Conservation (phyloP, 495 filamentous ascomycete species). For the Penicillium steckii region DNA sequence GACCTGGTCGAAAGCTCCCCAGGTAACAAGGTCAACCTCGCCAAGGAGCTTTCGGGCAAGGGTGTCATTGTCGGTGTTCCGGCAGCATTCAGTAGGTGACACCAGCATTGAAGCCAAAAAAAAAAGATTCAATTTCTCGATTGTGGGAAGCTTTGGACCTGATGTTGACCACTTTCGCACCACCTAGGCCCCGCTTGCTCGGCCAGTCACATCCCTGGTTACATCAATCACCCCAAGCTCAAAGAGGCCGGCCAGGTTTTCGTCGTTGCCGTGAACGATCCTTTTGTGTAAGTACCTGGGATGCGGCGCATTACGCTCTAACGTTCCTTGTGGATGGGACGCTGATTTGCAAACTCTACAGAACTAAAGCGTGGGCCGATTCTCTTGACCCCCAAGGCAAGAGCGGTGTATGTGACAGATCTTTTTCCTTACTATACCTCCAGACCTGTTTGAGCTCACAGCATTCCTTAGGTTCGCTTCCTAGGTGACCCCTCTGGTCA, state of each 20-base stretch:
- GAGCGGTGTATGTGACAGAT: conserved; percentile 63
- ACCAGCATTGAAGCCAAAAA: background rate
- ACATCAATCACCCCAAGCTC: conserved; percentile 70
- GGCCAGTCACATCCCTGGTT: conserved; percentile 75
- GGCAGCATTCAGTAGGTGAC: conserved; percentile 73
- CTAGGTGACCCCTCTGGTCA: conserved; percentile 80
- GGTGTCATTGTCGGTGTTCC: conserved; percentile 88
- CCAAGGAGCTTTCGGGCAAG: conserved; percentile 68
- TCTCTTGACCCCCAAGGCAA: conserved; percentile 67
- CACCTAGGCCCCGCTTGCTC: conserved; percentile 68
- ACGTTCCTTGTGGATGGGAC: background rate
- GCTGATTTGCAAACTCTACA: conserved; percentile 25
- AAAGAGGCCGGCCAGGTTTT: conserved; percentile 77
- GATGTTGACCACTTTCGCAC: conserved; percentile 4
- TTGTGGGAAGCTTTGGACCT: background rate
- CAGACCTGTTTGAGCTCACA: background rate
- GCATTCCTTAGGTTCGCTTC: conserved; percentile 67
- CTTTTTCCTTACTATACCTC: no score
- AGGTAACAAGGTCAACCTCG: conserved; percentile 85
- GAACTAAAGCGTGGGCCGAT: conserved; percentile 83
- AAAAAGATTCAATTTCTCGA: conserved; percentile 1
- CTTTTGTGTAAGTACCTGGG: conserved; percentile 73
- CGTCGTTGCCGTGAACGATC: conserved; percentile 90
- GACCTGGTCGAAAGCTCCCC: conserved; percentile 57
- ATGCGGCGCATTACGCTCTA: background rate